Base-by-base conservation (phyloP, 495 filamentous ascomycete species). In the Penicillium ochrochloron region DNA sequence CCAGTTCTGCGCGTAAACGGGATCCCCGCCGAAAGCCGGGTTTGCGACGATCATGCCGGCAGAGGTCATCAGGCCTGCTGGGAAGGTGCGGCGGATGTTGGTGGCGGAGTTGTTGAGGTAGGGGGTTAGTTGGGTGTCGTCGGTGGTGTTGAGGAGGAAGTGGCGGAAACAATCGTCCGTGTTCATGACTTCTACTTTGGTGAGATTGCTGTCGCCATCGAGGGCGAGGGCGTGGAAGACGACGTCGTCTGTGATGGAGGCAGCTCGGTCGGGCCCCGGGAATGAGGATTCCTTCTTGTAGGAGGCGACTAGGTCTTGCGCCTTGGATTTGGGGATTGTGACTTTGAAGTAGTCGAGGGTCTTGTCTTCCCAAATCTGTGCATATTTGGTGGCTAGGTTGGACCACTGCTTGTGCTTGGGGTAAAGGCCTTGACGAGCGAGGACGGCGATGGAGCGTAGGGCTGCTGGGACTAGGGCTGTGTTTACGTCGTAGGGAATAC, bases 401-500 rank as follows among this genome's bases (percentile, higher is more conserved):
- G 64, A 61, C 86, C 86, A 89, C 1, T 82, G 67, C 0, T 79
- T 61, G 65, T 84, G 77, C 4, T 70, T 67, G 5, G 79, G 73
- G 60, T 84, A 87, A 65, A 88, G 77, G 5, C 84, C 84, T 11
- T 74, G 74, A 10, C 61, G 67, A 2, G 85, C 73, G 15, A 90
- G 75, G 8, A 77, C 72, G 19, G 82, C 80, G 57, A 89, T 88
- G 8, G 87, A 77, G 5, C 82, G 79, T 1, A 90, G 75, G 17
- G 84, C 87, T 17, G 88, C 87, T 1, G 88, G 88, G 0, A 83
- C 83, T 5, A 90, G 72, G 25, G 85, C 88, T 9, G 85, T 86
- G 63, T 89, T 90, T 17, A 90, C 88, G 63, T 89, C 86, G 70
- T 84, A 89, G 0, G 88, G 88, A 48, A 89, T 84, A 8, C 85